Conservation (phyloP, 1,139 yeast genomes). For the Sugiyamaella japonica region DNA sequence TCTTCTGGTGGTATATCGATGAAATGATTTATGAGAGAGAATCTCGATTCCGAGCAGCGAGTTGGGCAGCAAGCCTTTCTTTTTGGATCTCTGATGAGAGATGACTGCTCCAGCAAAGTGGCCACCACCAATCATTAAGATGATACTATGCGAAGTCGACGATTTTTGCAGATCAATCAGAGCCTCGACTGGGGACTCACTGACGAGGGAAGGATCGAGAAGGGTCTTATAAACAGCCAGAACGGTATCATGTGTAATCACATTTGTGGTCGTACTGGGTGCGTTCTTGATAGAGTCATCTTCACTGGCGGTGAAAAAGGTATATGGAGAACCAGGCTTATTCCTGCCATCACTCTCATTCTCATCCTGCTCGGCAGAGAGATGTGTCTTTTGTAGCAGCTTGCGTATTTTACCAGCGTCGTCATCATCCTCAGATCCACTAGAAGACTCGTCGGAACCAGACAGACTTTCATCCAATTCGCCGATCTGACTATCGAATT, state of each 20-base stretch:
- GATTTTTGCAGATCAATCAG: slow-evolving; percentile 41
- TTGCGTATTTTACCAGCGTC: slow-evolving; percentile 5
- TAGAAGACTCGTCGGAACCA: slow-evolving; percentile 41
- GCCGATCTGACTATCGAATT: slow-evolving; percentile 59
- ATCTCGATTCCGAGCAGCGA: slow-evolving; percentile 50
- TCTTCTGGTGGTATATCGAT: slow-evolving; percentile 91
- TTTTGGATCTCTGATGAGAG: slow-evolving; percentile 65
- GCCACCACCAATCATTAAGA: slow-evolving; percentile 96
- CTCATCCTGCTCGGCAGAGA: slow-evolving; percentile 28
- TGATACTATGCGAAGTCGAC: slow-evolving; percentile 55
- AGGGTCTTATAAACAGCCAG: slow-evolving; percentile 71
- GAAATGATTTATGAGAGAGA: slow-evolving; percentile 80
- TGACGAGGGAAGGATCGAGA: slow-evolving; percentile 50
- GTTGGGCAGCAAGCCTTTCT: slow-evolving; percentile 44
- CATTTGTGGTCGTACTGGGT: slow-evolving; percentile 23
- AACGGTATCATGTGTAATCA: slow-evolving; percentile 43
- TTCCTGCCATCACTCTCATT: not conserved
- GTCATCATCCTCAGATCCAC: slow-evolving; percentile 40
- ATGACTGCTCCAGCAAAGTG: slow-evolving; percentile 96
- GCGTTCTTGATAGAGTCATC: slow-evolving; percentile 33
- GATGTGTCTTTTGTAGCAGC: slow-evolving; percentile 21
- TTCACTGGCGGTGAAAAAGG: slow-evolving; percentile 53
- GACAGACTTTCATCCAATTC: slow-evolving; percentile 57
- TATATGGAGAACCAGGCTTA: slow-evolving; percentile 53
- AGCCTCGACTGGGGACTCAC: slow-evolving; percentile 46